These are phyloP conservation scores for Entonaema liquescens DNA, from an alignment of 495 filamentous ascomycete genomes.

Conservation along the genomic window DNA sequence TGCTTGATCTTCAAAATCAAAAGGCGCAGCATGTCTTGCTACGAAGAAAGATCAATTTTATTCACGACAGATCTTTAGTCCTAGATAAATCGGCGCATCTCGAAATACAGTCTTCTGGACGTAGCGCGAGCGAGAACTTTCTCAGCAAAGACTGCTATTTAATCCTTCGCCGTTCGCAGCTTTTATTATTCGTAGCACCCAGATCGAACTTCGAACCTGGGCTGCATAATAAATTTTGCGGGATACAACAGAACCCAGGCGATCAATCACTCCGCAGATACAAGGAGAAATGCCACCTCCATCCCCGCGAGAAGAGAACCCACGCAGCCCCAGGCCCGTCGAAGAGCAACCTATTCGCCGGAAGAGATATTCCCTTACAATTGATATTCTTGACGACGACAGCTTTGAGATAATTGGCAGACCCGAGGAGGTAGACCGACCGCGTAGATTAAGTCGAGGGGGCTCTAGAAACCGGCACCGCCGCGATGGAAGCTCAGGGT, in stretches of 20 bases:
- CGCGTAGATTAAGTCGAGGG: background rate
- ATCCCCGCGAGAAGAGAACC: background rate
- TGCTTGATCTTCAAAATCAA: background rate
- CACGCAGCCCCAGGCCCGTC: background rate
- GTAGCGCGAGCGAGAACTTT: background rate
- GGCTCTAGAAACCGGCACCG: background rate
- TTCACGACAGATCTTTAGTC: background rate
- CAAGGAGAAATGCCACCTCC: constrained; percentile 13
- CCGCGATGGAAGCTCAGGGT: background rate
- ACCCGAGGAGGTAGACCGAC: background rate
- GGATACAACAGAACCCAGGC: background rate
- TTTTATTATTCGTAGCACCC: background rate
- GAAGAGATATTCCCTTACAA: constrained; percentile 26
- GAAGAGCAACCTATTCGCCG: background rate
- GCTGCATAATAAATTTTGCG: too few relatives aligned
- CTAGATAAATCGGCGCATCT: background rate
- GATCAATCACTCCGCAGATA: background rate
- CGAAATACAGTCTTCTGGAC: background rate
- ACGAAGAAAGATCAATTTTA: background rate
- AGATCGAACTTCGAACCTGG: background rate
- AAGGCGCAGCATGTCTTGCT: background rate
- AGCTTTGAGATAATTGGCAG: background rate
- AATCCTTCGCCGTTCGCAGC: background rate
- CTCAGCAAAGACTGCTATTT: background rate
- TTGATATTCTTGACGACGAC: constrained; percentile 29